Conservation (phyloP, 805 yeast genomes). For the Clavispora phyllophila region DNA sequence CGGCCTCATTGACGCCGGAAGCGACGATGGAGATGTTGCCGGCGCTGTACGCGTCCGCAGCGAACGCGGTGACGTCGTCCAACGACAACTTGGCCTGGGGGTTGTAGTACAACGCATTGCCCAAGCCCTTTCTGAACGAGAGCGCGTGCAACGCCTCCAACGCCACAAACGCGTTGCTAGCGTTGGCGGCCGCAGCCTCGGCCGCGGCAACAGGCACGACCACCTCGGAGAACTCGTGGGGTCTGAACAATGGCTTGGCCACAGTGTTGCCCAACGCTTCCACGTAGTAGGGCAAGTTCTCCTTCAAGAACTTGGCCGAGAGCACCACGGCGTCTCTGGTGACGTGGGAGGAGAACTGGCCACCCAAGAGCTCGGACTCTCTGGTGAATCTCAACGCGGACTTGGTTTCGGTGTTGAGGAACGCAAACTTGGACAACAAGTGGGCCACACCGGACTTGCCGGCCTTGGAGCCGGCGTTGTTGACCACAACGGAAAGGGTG, state of each 20-base stretch:
- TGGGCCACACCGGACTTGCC: conserved; percentile 80
- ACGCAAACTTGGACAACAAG: conserved; percentile 76
- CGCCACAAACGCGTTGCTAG: conserved; percentile 54
- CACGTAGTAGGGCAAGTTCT: conserved; percentile 88
- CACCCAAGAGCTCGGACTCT: conserved; percentile 93
- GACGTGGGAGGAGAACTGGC: conserved; percentile 60
- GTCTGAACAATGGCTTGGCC: conserved; percentile 66
- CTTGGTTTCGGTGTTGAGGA: conserved; percentile 73
- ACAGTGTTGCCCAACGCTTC: conserved; percentile 75
- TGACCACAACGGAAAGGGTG: conserved; percentile 69
- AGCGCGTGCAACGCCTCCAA: conserved; percentile 73
- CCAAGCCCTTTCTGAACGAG: conserved; percentile 84
- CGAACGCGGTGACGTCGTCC: conserved; percentile 64
- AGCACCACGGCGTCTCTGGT: conserved; percentile 83
- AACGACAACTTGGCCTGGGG: conserved; percentile 50
- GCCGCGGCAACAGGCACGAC: conserved; percentile 73
- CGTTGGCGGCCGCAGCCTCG: conserved; percentile 51
- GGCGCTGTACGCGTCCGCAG: conserved; percentile 61
- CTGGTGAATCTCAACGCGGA: conserved; percentile 91
- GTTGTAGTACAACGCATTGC: conserved; percentile 74
- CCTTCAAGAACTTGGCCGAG: conserved; percentile 76
- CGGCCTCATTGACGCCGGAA: conserved; percentile 67
- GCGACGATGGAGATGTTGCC: conserved; percentile 69
- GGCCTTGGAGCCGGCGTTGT: conserved; percentile 78
- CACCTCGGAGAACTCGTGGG: conserved; percentile 77